Base-by-base conservation (phyloP, 2,329 filamentous ascomycete genomes). In the Ophiostoma sp. region DNA sequence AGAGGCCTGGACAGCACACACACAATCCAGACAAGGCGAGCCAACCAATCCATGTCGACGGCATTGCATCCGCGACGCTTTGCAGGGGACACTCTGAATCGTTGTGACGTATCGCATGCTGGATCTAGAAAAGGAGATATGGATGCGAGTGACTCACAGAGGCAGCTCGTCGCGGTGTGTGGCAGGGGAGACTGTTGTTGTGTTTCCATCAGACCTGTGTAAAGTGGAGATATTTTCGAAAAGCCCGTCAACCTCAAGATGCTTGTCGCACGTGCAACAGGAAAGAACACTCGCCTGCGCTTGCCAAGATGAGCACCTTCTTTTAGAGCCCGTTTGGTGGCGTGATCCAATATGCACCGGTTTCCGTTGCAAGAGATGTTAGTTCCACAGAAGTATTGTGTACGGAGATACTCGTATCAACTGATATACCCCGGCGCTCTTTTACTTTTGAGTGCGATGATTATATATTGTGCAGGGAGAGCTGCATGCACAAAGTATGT, bases 41-140 rank as follows among this genome's bases (percentile, higher is more conserved):
- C 61, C 36, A 66, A 66, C 36, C 61, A 66, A 28, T 66, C 61
- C 36, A 45, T 64, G 11, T 28, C 22, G n/a, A 45, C 61, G n/a
- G 61, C 22, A 28, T 9, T 28, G 36, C 61, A 66, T 45, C 36
- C 61, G 36, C 22, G 36, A 66, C 36, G 5, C 36, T 9, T 45
- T 66, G 36, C 36, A 28, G 61, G 61, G 61, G 36, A 1, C 1
- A 12, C n/a, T 64, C 12, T 2, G 15, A 15, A 45, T 66, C 7
- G 25, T 28, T 45, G 61, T 66, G 61, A 66, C 61, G 36, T 66
- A 66, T 22, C n/a, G 19, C 12, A 22, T 3, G 42, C 22, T 28
- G 61, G 22, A 48, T 28, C n/a, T 1, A 45, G 61, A 45, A 39
- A 9, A 45, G 12, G 28, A 15, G 6, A 5, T n/a, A 17, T 3